Evolutionary conservation across 2,329 filamentous ascomycete species (phyloP), one percentile per base, ranked within the genome.

Genomic region (Knufia fluminis): DNA sequence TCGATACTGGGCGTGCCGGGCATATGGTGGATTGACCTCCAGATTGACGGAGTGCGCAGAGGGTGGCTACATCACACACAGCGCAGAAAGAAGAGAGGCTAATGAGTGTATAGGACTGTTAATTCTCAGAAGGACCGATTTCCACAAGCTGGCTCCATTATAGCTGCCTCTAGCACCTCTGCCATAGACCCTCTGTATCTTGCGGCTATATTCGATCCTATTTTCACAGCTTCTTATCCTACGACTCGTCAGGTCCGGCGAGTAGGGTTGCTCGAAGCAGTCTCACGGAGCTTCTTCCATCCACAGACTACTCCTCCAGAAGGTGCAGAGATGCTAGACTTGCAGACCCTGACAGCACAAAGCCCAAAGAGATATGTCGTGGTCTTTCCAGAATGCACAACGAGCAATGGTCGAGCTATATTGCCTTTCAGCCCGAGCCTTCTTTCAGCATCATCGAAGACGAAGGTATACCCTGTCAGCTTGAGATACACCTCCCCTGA

Each of bases 21-120:
- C 23, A 86, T 98, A 51, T 97, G 90, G 89, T 97, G 91, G 91
- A 83, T 96, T 50, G 92, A 98, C 68, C 73, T 98, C n/a, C 91
- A 96, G 67, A 87, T 98, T 57, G 92, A 98, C 65, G 91, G 91
- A 51, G 92, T 98, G 48, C 90, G 87, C 69, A 86, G 89, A 70
- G 92, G 92, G 70, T 90, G 66, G 49, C 73, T 63, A 33, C 39
- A 22, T 4, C 22, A 20, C 36, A 36, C 49, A 14, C 23, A 31
- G n/a, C 8, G 16, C 28, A 39, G n/a, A 10, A 41, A 24, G 26
- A 38, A 4, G 32, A 46, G 45, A 32, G 49, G 49, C 50, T 50
- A 57, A 45, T 54, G 42, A 17, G 32, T 33, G 16, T 50, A 31
- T 53, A 79, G 77, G 42, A 77, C 85, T 22, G 74, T 94, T 26